Conservation (phyloP, 202 grass and related monocot species). For the Hordeum pubiflorum region DNA sequence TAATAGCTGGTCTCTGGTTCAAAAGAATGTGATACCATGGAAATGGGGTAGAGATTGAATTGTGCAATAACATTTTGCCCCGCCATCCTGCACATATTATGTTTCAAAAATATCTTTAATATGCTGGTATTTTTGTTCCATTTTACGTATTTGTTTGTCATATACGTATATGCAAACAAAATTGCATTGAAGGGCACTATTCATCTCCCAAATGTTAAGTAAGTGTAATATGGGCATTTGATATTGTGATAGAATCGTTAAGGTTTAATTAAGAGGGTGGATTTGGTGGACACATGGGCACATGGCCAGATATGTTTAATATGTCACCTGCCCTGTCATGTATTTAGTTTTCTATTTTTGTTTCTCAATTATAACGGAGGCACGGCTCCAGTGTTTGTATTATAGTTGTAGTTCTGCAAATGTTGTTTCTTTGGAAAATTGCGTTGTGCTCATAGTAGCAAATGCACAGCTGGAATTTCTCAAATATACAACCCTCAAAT, state of each 20-base stretch:
- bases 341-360: no score
- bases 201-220: neutral
- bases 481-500: neutral
- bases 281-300: no score
- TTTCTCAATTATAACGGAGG: no score
- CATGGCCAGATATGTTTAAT: no score
- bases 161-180: neutral
- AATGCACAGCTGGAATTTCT: neutral
- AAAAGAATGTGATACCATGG: neutral
- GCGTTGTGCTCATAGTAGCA: neutral
- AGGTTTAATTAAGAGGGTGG: no score
- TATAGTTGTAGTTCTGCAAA: neutral
- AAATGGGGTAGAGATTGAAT: neutral
- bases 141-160: neutral
- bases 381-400: neutral
- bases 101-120: neutral
- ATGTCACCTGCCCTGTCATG: no score
- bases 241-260: neutral
- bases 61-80: neutral
- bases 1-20: neutral
- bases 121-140: neutral
- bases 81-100: neutral
- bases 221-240: neutral
- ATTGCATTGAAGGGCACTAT: no score
- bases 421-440: neutral